These are phyloP conservation scores for Yarrowia sp. DNA, from an alignment of 805 yeast genomes.

Conservation along the genomic window DNA sequence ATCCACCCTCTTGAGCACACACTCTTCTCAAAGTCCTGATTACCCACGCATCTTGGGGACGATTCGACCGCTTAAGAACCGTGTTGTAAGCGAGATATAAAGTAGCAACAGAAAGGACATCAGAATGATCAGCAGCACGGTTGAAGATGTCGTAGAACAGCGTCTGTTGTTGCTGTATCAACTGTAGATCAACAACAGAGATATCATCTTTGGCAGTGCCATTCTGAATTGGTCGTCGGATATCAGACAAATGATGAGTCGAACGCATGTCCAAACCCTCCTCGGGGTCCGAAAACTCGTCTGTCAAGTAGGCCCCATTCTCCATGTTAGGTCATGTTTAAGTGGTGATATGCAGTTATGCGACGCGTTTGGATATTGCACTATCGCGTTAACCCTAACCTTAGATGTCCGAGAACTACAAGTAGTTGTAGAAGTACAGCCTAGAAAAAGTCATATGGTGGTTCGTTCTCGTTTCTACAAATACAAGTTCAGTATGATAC, in stretches of 20 bases:
- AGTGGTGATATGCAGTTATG: neutral
- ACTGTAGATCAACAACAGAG: neutral
- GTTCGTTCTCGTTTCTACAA: too few relatives aligned
- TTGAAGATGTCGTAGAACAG: neutral
- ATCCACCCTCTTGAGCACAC: slow-evolving; percentile 1
- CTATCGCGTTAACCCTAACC: slow-evolving; percentile 12
- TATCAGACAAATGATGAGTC: neutral
- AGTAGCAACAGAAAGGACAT: neutral
- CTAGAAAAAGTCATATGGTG: too few relatives aligned
- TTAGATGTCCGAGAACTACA: too few relatives aligned
- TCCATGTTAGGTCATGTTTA: slow-evolving; percentile 14
- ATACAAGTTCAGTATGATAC: too few relatives aligned
- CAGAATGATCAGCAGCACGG: neutral
- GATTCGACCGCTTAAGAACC: neutral
- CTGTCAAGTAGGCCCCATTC: slow-evolving; percentile 1
- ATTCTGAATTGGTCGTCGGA: neutral
- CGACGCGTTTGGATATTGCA: slow-evolving; percentile 11
- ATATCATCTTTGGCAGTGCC: neutral
- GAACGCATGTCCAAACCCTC: neutral
- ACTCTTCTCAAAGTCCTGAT: neutral
- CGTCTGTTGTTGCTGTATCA: neutral
- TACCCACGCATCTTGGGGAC: neutral
- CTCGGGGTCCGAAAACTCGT: neutral
- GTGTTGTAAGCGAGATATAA: neutral
- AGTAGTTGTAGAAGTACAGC: too few relatives aligned